Evolutionary conservation across 225 moss, liverwort and hornwort genomes (phyloP).

Genomic region (Polytrichum commune): DNA sequence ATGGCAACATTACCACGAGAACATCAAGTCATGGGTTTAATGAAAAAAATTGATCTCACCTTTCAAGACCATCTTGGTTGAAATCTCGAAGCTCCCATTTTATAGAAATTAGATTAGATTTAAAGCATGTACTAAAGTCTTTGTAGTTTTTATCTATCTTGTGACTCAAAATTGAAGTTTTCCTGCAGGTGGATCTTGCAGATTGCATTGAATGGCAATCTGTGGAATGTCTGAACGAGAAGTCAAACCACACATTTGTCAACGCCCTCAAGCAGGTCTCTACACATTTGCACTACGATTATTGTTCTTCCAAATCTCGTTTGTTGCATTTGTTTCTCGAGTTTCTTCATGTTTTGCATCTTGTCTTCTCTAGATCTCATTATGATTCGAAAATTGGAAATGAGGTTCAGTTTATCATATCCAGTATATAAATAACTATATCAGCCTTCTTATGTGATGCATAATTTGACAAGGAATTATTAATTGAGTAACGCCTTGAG

Average conservation of each 20-base stretch:
- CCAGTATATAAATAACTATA: background rate
- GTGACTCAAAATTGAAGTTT: too few species aligned
- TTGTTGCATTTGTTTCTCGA: background rate
- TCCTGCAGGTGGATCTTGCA: conserved; percentile 78
- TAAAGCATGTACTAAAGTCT: too few species aligned
- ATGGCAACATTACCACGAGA: too few species aligned
- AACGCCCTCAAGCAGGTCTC: conserved; percentile 89
- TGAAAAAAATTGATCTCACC: too few species aligned
- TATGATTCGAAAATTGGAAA: too few species aligned
- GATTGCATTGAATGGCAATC: conserved; percentile 92
- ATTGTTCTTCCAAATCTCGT: background rate
- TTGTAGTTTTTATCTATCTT: too few species aligned
- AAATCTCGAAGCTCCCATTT: too few species aligned
- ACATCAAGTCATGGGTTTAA: too few species aligned
- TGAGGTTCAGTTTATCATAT: too few species aligned
- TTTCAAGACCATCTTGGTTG: too few species aligned
- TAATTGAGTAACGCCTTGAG: background rate
- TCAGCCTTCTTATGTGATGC: background rate
- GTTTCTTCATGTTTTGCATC: background rate
- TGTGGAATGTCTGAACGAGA: conserved; percentile 97
- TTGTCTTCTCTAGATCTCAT: too few species aligned
- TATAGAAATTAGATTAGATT: too few species aligned
- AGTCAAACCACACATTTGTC: conserved; percentile 73
- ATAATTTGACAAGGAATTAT: background rate
- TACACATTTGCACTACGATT: background rate